Base-by-base conservation (phyloP, 768 basidiomycete species). In the Russula compacta region DNA sequence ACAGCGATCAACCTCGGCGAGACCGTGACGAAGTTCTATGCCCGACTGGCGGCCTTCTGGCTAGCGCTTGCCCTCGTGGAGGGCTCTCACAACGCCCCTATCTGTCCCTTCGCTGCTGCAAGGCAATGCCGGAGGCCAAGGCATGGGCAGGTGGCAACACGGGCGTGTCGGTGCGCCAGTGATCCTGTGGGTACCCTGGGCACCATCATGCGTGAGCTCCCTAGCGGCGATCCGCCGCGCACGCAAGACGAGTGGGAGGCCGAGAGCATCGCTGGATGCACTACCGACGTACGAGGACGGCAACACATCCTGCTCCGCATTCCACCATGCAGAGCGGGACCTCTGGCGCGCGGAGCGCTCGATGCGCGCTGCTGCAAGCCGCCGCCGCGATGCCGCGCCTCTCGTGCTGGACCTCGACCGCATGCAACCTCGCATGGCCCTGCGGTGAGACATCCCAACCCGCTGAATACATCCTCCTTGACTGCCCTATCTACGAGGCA, bases 91-190 rank as follows among this genome's bases (percentile, higher is more conserved):
- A 0, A 88, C 88, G 0, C 84, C 98, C 21, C 79, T 87, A 5
- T 79, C 84, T 0, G 78, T 98, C 0, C 76, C 85, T 0, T 83
- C 82, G 59, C 84, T 85, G 42, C 74, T 91, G 36, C 79, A 81
- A 9, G 95, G 82, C 0, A 77, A 79, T 4, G 73, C 82, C 14
- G 95, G 93, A 6, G 75, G 72, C 0, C 74, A 86, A 60, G 95
- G 95, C 15, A 81, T 83, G 61, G 95, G 95, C 0, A 85, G 87
- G 1, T 95, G 89, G 88, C 84, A 83, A 69, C 90, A 92, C 68
- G 95, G 95, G 4, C 82, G 80, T 64, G 79, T 80, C 56, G 92
- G 85, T 0, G 70, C 80, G 2, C 91, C 94, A 2, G 77, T 83
- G 5, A 74, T 93, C 51, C 80, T 98, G 60, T 78, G 79, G 49